A percentile compares a stretch with the other conserved stretches of the same genome.
Evolutionary conservation across 1,139 yeast species (phyloP).

Genomic region (Saccharomyces hybrid): DNA sequence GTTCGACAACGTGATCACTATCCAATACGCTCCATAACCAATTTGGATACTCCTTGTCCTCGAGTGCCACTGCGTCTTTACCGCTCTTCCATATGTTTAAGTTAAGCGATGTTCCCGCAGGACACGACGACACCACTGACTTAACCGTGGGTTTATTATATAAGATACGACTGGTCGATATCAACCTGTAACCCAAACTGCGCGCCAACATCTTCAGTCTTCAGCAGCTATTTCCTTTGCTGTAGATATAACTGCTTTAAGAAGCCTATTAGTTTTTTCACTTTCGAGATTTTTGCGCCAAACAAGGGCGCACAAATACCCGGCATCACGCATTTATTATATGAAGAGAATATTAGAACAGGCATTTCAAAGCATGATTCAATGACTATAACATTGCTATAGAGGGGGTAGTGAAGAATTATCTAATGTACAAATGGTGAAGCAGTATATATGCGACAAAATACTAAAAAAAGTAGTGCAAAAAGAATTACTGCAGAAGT

Average conservation of each 20-base stretch:
- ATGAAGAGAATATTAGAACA: neutral
- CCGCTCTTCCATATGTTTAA: conserved; percentile 72
- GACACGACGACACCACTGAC: conserved; percentile 35
- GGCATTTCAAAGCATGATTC: neutral
- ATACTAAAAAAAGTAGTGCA: neutral
- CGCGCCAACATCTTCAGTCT: neutral
- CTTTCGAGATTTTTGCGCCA: neutral
- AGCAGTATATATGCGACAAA: neutral
- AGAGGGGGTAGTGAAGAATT: neutral
- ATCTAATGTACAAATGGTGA: neutral
- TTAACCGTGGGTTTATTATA: conserved; percentile 3
- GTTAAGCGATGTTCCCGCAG: conserved; percentile 77
- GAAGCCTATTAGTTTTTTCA: neutral
- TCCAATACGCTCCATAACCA: conserved; percentile 94
- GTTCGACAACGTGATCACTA: conserved; percentile 13
- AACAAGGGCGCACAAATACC: neutral
- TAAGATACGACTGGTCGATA: neutral
- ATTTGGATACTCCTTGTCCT: conserved; percentile 83
- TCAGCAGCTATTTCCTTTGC: neutral
- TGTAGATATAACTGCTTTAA: neutral
- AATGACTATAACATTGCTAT: neutral
- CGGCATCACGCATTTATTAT: neutral
- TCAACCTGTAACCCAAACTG: neutral
- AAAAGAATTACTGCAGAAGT: conserved; percentile 53
- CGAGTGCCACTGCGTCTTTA: conserved; percentile 82